phyloP scores from a whole-genome alignment of 805 yeast genomes.

The Grigorovia transvaalensis region DNA sequence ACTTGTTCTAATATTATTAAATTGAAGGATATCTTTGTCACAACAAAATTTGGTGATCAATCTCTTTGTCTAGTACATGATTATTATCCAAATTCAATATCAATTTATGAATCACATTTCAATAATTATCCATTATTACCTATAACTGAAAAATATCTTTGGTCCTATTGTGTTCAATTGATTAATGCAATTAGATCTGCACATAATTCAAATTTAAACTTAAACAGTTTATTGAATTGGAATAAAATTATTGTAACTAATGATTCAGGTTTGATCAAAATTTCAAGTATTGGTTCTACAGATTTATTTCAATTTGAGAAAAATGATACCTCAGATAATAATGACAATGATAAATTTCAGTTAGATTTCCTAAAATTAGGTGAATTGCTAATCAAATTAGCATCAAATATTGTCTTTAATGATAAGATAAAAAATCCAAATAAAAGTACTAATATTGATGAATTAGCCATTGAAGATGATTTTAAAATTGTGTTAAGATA shows the following conservation, averaged over 20 bases:
- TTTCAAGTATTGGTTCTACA: slow-evolving; percentile 59
- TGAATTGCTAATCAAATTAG: slow-evolving; percentile 29
- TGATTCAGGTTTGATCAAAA: slow-evolving; percentile 52
- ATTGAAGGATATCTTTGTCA: slow-evolving; percentile 74
- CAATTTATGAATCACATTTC: slow-evolving; percentile 61
- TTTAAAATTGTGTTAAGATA: slow-evolving; percentile 38
- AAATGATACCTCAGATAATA: neutral
- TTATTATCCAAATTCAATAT: slow-evolving; percentile 66
- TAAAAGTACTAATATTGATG: slow-evolving; percentile 3
- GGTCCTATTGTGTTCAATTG: slow-evolving; percentile 72
- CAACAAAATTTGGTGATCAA: slow-evolving; percentile 73
- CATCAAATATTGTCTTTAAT: slow-evolving; percentile 12
- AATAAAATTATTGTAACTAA: slow-evolving; percentile 66
- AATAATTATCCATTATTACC: slow-evolving; percentile 25
- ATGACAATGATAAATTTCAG: slow-evolving; percentile 31
- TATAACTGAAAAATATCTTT: slow-evolving; percentile 53
- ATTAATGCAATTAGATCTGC: slow-evolving; percentile 55
- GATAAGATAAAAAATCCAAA: slow-evolving; percentile 1
- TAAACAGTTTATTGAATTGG: slow-evolving; percentile 48
- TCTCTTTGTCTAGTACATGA: slow-evolving; percentile 75
- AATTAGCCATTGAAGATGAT: slow-evolving; percentile 31
- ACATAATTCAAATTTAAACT: slow-evolving; percentile 47
- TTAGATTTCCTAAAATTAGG: slow-evolving; percentile 56
- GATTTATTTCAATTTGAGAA: slow-evolving; percentile 44
- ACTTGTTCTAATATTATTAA: slow-evolving; percentile 45